Percentiles rank a stretch among this genome's conserved stretches.
Evolutionary conservation across 2,329 filamentous ascomycete species (phyloP).

Genomic region (Kalmusia sp.): DNA sequence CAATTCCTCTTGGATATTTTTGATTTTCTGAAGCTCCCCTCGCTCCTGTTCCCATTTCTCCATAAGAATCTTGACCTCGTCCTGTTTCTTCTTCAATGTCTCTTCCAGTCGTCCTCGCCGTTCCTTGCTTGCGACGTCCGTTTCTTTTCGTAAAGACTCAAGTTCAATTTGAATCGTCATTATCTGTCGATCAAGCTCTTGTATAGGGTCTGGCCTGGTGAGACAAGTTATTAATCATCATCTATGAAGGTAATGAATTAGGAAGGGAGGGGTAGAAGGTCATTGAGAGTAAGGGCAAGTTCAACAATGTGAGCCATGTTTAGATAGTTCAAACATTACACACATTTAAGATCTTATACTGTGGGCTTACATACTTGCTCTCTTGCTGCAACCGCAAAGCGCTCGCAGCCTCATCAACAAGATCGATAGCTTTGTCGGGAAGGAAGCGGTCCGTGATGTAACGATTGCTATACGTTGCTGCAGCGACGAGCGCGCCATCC

Average conservation of each 20-base stretch:
- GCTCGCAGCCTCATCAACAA: constrained; percentile 95
- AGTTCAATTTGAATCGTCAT: constrained; percentile 98
- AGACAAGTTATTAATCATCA: too few relatives aligned
- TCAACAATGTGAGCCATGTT: too few relatives aligned
- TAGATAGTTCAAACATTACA: too few relatives aligned
- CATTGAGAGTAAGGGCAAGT: too few relatives aligned
- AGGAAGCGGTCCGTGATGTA: constrained; percentile 97
- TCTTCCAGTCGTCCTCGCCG: constrained; percentile 84
- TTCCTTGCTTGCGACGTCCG: constrained; percentile 86
- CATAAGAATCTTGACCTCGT: constrained; percentile 76
- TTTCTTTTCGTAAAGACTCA: constrained; percentile 93
- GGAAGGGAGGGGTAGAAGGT: too few relatives aligned
- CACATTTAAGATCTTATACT: too few relatives aligned
- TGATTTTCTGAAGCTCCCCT: constrained; percentile 83
- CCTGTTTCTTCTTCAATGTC: constrained; percentile 77
- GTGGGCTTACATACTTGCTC: too few relatives aligned
- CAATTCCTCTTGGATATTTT: constrained; percentile 85
- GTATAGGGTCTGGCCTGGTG: constrained; percentile 92
- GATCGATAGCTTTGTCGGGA: constrained; percentile 95
- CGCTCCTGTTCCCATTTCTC: constrained; percentile 91
- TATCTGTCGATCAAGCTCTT: constrained; percentile 89
- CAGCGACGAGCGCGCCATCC: constrained; percentile 88
- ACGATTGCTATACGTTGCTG: constrained; percentile 89
- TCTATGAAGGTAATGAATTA: too few relatives aligned
- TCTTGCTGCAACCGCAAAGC: constrained; percentile 92